Evolutionary conservation across 495 filamentous ascomycete genomes (phyloP).

Genomic region (Tuber melanosporum): DNA sequence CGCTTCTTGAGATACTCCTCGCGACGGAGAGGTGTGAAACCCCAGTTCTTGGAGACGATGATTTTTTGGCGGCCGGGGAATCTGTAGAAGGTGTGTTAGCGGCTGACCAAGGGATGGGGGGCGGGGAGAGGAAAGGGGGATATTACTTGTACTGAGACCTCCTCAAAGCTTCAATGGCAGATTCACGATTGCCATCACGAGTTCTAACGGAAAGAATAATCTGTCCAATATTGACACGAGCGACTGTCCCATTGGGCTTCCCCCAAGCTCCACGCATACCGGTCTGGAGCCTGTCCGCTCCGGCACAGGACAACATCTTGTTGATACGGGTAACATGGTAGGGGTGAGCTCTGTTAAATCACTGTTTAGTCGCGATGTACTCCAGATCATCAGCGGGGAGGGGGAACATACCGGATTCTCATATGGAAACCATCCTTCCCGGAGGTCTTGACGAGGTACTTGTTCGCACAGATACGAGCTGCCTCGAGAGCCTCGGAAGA

Average conservation of each 20-base stretch:
- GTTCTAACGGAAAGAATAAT: conserved; percentile 91
- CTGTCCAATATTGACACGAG: conserved; percentile 98
- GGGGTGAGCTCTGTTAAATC: conserved; percentile 66
- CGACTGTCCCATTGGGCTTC: conserved; percentile 93
- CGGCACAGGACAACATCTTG: conserved; percentile 99
- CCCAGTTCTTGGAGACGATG: conserved; percentile 99
- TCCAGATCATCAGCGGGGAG: neutral
- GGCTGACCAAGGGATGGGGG: neutral
- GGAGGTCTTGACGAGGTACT: conserved; percentile 90
- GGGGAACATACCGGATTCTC: conserved; percentile 56
- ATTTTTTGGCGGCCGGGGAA: conserved; percentile 99
- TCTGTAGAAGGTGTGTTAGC: conserved; percentile 7
- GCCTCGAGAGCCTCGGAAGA: conserved; percentile 96
- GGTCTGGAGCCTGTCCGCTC: conserved; percentile 98
- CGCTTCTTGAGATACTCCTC: conserved; percentile 91
- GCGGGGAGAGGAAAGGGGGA: neutral
- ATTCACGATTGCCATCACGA: conserved; percentile 76
- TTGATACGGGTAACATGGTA: conserved; percentile 99
- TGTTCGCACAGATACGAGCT: conserved; percentile 97
- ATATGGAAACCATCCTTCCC: conserved; percentile 99
- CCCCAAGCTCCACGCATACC: conserved; percentile 99
- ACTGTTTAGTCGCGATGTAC: conserved; percentile 11
- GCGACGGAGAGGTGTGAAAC: conserved; percentile 91
- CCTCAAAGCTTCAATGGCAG: conserved; percentile 93
- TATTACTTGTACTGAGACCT: conserved; percentile 87